phyloP scores from a whole-genome alignment of 179 eudicot species.

The Vitellaria paradoxa region DNA sequence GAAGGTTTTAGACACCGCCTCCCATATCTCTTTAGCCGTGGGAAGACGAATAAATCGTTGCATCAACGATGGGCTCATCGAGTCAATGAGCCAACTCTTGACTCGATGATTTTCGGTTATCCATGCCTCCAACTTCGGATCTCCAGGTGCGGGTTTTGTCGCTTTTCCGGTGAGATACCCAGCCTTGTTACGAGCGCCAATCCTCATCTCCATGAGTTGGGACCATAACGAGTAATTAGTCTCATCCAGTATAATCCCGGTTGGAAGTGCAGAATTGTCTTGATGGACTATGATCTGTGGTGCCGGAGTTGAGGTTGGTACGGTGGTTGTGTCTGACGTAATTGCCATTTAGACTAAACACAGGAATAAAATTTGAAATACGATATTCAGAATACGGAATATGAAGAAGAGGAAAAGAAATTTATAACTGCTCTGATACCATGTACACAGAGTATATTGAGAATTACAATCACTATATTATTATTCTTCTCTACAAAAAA shows the following conservation, averaged over 20 bases:
- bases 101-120: neutral
- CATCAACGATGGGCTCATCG: neutral
- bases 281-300: neutral
- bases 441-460: too few species aligned
- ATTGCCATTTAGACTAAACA: neutral
- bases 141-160: neutral
- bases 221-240: neutral
- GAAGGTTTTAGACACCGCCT: neutral
- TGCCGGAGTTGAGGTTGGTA: neutral
- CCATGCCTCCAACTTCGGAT: neutral
- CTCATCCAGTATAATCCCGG: neutral
- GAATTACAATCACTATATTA: too few species aligned
- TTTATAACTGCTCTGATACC: too few species aligned
- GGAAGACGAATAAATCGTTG: neutral
- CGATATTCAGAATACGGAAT: too few species aligned
- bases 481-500: too few species aligned
- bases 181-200: neutral
- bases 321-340: neutral
- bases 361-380: too few species aligned
- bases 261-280: neutral
- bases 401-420: too few species aligned
- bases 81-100: too few species aligned
- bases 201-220: neutral
- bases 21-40: neutral
- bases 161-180: neutral